Conservation (phyloP, 1,284 basidiomycete genomes). For the Tremellales sp. region DNA sequence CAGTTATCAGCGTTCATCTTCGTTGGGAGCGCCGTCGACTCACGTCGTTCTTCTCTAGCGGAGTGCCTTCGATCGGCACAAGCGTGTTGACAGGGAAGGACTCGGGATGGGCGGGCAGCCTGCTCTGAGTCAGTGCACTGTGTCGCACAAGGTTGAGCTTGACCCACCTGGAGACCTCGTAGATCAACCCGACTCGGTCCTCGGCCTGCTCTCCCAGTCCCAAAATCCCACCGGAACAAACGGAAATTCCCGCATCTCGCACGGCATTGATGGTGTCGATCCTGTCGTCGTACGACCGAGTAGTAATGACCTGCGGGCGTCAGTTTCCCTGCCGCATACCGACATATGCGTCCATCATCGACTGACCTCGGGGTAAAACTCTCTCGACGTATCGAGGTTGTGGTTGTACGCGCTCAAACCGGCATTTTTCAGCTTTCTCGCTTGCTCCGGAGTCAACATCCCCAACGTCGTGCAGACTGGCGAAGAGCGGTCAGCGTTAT, state of each 20-base stretch:
- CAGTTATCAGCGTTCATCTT: conserved; percentile 64
- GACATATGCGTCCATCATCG: background rate
- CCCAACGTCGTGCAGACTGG: conserved; percentile 93
- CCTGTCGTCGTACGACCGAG: conserved; percentile 90
- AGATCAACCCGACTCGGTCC: conserved; percentile 90
- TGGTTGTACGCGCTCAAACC: conserved; percentile 96
- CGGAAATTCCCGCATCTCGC: conserved; percentile 90
- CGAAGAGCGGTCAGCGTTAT: conserved; percentile 34
- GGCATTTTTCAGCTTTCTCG: conserved; percentile 86
- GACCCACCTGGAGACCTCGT: conserved; percentile 81
- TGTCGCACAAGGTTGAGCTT: background rate
- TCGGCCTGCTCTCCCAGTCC: conserved; percentile 88
- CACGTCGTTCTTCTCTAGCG: conserved; percentile 56
- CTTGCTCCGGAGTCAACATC: conserved; percentile 93
- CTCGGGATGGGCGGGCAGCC: conserved; percentile 92
- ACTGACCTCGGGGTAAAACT: conserved; percentile 84
- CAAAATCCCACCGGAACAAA: conserved; percentile 95
- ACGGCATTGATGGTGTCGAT: conserved; percentile 85
- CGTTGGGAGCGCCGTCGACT: conserved; percentile 60
- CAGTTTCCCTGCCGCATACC: no score
- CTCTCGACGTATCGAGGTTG: conserved; percentile 95
- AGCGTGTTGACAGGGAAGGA: conserved; percentile 98
- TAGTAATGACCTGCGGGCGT: conserved; percentile 89
- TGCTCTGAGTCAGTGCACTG: conserved; percentile 35
- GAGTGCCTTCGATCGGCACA: conserved; percentile 59